A percentile compares a stretch with the other conserved stretches of the same genome.
These are phyloP conservation scores for Silene vulgaris DNA, from an alignment of 179 eudicot species.

Conservation along the genomic window DNA sequence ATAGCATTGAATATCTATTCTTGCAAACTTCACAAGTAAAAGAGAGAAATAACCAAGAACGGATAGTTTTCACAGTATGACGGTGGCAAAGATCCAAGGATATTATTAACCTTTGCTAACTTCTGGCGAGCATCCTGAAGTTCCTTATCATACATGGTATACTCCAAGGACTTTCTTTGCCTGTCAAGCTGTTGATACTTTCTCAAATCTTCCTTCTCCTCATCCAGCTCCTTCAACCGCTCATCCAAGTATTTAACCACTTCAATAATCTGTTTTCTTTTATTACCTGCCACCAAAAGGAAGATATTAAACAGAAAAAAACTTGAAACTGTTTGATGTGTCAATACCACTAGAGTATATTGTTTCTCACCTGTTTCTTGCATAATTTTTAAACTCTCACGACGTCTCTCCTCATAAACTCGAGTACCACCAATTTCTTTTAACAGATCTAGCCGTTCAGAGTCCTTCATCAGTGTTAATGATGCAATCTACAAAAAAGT, in stretches of 20 bases:
- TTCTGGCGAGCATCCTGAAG: slow-evolving; percentile 79
- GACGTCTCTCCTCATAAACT: slow-evolving; percentile 96
- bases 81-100: background rate
- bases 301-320: slow-evolving; percentile 18
- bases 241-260: slow-evolving; percentile 98
- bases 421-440: slow-evolving; percentile 99
- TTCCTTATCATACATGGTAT: slow-evolving; percentile 86
- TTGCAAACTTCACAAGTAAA: background rate
- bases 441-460: slow-evolving; percentile 84
- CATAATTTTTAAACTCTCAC: slow-evolving; percentile 97
- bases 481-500: slow-evolving; percentile 66
- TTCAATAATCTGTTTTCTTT: slow-evolving; percentile 91
- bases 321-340: slow-evolving; percentile 7
- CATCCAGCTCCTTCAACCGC: slow-evolving; percentile 91
- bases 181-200: slow-evolving; percentile 96
- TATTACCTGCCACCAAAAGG: slow-evolving; percentile 53
- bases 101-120: slow-evolving; percentile 57
- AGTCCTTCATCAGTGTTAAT: slow-evolving; percentile 88
- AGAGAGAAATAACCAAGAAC: no score
- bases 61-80: background rate
- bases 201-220: slow-evolving; percentile 88
- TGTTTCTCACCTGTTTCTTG: slow-evolving; percentile 83
- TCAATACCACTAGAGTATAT: slow-evolving; percentile 19
- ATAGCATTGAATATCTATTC: background rate
- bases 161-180: slow-evolving; percentile 90